Evolutionary conservation across 192 early-diverging fungal genomes (phyloP), one percentile per base, ranked within the genome.

Genomic region (Coemansia sp.): DNA sequence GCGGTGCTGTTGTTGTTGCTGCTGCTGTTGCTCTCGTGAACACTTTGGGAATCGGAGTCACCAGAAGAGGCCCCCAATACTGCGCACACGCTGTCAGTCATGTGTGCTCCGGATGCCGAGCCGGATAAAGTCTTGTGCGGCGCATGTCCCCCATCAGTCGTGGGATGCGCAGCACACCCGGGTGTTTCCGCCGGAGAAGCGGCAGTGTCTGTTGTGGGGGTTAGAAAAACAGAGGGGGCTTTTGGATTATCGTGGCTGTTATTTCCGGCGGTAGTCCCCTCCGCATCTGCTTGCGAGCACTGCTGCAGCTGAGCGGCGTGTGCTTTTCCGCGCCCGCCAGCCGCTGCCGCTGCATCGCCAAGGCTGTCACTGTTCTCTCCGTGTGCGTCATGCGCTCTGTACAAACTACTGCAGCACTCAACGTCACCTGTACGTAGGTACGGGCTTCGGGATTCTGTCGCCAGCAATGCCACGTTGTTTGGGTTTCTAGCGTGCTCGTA

Each of bases 51-150:
- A 26, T 59, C 39, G 32, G 37, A 4, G 37, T 40, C 16, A n/a
- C 12, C 57, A 39, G 12, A 8, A 59, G 57, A 40, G n/a, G 12
- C 21, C 6, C 11, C 21, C 51, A 26, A 40, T 37, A n/a, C 51
- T n/a, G 51, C n/a, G 21, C 21, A 2, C 51, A 52, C 51, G n/a
- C 36, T 37, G 57, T 16, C 57, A 8, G 36, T 59, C 57, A 59
- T 37, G 57, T 59, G 57, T 13, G 57, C 4, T 3, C 16, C 36
- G 3, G 39, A 41, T 59, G 57, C 57, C 57, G 57, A 59, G 19
- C 39, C 57, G 57, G 57, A 59, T 40, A 59, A 59, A 59, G 57
- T 37, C 57, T 37, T 59, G 36, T 18, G 57, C 57, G 57, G 57
- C 57, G 57, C 57, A 59, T 59, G 57, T n/a, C 57, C 57, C 57